phyloP scores from a whole-genome alignment of 106 monocot genomes.

The Alisma plantagoaquatica region DNA sequence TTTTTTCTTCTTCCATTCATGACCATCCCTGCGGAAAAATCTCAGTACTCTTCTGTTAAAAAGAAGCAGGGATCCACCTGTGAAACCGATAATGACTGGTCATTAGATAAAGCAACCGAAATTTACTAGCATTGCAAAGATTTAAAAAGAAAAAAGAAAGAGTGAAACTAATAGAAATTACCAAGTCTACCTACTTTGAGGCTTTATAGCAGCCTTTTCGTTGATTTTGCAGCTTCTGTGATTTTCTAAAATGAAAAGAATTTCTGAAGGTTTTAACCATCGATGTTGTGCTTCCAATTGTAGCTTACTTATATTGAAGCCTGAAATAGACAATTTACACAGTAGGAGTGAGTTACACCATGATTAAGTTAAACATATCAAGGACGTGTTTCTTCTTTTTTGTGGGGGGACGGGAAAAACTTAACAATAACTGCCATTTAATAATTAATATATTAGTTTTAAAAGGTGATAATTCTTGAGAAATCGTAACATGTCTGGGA shows the following conservation, averaged over 20 bases:
- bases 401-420: no score
- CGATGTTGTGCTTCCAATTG: slow-evolving; percentile 40
- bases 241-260: slow-evolving; percentile 52
- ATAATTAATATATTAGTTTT: no score
- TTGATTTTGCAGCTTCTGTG: slow-evolving; percentile 32
- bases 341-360: no score
- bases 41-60: slow-evolving; percentile 57
- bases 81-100: neutral
- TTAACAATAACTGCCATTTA: no score
- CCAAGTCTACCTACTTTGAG: slow-evolving; percentile 46
- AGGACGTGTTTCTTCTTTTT: no score
- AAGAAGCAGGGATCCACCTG: slow-evolving; percentile 77
- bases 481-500: no score
- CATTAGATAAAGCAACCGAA: neutral
- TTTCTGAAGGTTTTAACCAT: slow-evolving; percentile 71
- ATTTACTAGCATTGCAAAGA: no score
- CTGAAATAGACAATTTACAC: no score
- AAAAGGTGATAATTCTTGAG: no score
- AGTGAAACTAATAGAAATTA: neutral
- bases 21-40: slow-evolving; percentile 53
- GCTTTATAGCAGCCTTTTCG: slow-evolving; percentile 32
- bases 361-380: no score
- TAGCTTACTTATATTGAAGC: slow-evolving; percentile 43
- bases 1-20: slow-evolving; percentile 47
- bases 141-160: neutral